These are phyloP conservation scores for Colletotrichum orbiculare DNA, from an alignment of 2,329 filamentous ascomycete genomes.

Conservation along the genomic window DNA sequence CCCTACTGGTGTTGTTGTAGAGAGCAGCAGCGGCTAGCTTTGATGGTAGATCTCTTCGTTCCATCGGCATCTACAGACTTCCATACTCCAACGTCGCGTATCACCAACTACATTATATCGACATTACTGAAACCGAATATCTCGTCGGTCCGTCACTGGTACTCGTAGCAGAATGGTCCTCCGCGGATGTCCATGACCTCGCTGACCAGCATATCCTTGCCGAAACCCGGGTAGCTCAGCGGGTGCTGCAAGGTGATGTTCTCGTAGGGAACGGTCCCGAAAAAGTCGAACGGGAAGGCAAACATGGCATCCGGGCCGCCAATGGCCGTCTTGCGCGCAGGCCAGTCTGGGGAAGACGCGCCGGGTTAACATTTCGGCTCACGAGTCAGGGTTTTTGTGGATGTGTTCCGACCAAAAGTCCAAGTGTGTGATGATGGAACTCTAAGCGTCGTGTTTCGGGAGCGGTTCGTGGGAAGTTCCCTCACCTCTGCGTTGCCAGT, in stretches of 20 bases:
- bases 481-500: slow-evolving; percentile 38
- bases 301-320: background rate
- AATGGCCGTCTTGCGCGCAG: background rate
- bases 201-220: slow-evolving; percentile 27
- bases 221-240: background rate
- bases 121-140: too few relatives aligned
- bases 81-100: background rate
- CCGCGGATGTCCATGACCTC: slow-evolving; percentile 43
- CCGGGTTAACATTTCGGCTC: background rate
- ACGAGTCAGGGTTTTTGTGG: background rate
- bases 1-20: background rate
- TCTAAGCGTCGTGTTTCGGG: too few relatives aligned
- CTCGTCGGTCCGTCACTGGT: slow-evolving; percentile 27
- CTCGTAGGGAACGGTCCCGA: background rate
- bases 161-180: slow-evolving; percentile 40
- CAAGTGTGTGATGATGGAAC: too few relatives aligned
- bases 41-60: too few relatives aligned
- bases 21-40: too few relatives aligned
- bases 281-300: background rate
- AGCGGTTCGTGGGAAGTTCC: background rate
- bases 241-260: background rate
- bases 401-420: too few relatives aligned
- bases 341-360: background rate
- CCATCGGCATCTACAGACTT: too few relatives aligned
- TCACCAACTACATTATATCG: too few relatives aligned